Evolutionary conservation across 2,329 filamentous ascomycete genomes (phyloP).

Genomic region (Cladobotryum protrusum): DNA sequence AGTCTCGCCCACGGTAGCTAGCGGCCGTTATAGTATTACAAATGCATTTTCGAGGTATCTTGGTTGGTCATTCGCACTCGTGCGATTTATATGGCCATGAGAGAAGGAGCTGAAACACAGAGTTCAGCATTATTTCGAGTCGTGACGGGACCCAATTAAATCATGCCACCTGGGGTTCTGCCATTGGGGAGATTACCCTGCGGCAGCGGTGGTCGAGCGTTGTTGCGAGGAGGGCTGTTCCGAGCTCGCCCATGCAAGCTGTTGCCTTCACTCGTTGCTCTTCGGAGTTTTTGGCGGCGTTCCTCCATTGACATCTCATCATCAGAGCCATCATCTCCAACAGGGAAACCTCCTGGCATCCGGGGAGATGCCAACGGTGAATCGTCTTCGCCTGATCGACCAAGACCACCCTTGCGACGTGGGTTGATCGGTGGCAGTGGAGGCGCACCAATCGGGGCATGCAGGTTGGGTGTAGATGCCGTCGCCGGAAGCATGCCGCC

Average conservation of each 20-base stretch:
- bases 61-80: conserved; percentile 3
- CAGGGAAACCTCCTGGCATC: conserved; percentile 14
- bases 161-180: conserved; percentile 40
- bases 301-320: conserved; percentile 32
- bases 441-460: conserved; percentile 32
- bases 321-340: conserved; percentile 24
- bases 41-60: conserved; percentile 6
- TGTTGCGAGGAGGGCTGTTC: conserved; percentile 21
- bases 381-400: conserved; percentile 31
- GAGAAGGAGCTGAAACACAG: not conserved
- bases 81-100: not conserved
- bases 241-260: conserved; percentile 25
- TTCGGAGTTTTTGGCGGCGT: conserved; percentile 37
- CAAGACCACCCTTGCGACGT: conserved; percentile 39
- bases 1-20: conserved; percentile 1
- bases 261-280: conserved; percentile 36
- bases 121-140: no score
- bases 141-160: conserved; percentile 23
- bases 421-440: conserved; percentile 56
- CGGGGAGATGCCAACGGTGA: conserved; percentile 14
- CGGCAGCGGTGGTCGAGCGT: conserved; percentile 22
- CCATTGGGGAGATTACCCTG: conserved; percentile 23
- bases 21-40: conserved; percentile 11
- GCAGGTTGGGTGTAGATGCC: conserved; percentile 33
- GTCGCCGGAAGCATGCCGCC: conserved; percentile 28